Base-by-base conservation (phyloP, 176 grass and related monocot genomes). In the Oryza coarctata region DNA sequence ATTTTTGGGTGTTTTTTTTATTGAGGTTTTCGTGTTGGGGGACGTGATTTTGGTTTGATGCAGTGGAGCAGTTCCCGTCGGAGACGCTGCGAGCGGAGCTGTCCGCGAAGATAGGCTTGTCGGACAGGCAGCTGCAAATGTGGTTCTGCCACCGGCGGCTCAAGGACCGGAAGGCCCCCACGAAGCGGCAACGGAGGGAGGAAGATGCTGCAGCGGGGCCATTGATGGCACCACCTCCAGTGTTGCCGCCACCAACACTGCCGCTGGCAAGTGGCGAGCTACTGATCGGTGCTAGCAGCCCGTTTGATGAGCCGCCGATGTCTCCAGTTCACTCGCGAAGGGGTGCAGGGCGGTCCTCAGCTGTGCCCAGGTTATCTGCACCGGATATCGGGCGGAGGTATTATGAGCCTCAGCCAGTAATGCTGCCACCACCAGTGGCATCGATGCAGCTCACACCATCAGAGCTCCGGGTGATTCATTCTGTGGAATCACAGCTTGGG, bases 81-180 rank as follows among this genome's bases (percentile, higher is more conserved):
- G 96, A 99, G 73, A 70, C 90, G 4, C 6, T 95, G 81, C 89
- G 96, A 8, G 65, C 63, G 4, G 96, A 95, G 76, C 91, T 99
- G 69, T 99, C 96, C 3, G 70, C 57, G 7, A 99, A 94, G 86
- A 95, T 93, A 70, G 91, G 93, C 5, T 76, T 99, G 31, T 88
- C 90, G 5, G 96, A 99, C 85, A 82, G 96, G 75, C 96, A 99
- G 80, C 85, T 99, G 68, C 96, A 99, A 86, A 99, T 99, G 93
- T 99, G 96, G 96, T 99, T 99, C 89, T 99, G 96, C 74, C 96
- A 99, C 82, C 83, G 96, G 35, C 84, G 93, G 33, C 93, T 95
- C 61, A 99, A 99, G 87, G 96, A 99, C 76, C 87, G 96, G 34
- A 99, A 95, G 88, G 90, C 73, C 14, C 87, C 82, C 0, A 31